Evolutionary conservation across 2,329 filamentous ascomycete genomes (phyloP).

Genomic region (Mycocentrospora acerina): DNA sequence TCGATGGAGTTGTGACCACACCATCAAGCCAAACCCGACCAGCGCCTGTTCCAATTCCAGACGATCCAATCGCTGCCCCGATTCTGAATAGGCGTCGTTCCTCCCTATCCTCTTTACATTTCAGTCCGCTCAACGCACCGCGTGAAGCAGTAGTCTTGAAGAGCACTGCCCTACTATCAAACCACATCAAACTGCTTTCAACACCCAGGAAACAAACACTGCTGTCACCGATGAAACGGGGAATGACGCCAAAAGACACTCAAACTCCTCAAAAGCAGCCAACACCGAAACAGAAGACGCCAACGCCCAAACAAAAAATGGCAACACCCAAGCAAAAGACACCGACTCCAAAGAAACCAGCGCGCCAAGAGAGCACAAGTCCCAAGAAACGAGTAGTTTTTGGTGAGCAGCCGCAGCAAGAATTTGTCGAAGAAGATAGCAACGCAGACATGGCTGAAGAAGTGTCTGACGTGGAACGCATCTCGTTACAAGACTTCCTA

Average conservation of each 20-base stretch:
- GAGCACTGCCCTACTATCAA: conserved; percentile 39
- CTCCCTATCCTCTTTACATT: conserved; percentile 36
- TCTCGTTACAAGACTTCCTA: conserved; percentile 88
- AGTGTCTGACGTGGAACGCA: conserved; percentile 56
- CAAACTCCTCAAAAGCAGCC: conserved; percentile 41
- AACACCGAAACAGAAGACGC: conserved; percentile 45
- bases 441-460: conserved; percentile 28
- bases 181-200: conserved; percentile 51
- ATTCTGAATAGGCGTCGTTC: conserved; percentile 39
- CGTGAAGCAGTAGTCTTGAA: conserved; percentile 33
- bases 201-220: conserved; percentile 51
- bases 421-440: conserved; percentile 11
- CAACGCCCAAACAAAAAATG: conserved; percentile 35
- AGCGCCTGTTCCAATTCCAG: conserved; percentile 16
- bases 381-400: conserved; percentile 39
- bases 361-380: conserved; percentile 32
- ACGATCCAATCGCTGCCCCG: conserved; percentile 37
- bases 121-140: conserved; percentile 34
- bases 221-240: conserved; percentile 46
- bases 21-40: conserved; percentile 23
- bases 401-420: conserved; percentile 25
- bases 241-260: conserved; percentile 39
- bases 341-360: conserved; percentile 38
- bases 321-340: conserved; percentile 29
- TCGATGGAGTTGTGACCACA: conserved; percentile 21